Evolutionary conservation across 129 eudicot genomes (phyloP), one percentile per base, ranked within the genome.

Genomic region (Solidago caesia): DNA sequence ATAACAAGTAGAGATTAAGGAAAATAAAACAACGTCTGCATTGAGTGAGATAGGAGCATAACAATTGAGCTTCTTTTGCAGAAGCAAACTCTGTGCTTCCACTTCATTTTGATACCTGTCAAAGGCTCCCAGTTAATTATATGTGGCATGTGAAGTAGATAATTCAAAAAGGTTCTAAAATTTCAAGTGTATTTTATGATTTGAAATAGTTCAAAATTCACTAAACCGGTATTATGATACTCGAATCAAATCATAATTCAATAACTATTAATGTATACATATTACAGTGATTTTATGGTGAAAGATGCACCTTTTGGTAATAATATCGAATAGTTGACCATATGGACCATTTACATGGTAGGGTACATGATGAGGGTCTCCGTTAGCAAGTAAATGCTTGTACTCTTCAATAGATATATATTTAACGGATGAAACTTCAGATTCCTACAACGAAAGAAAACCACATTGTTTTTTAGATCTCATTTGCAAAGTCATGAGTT

Each of bases 341-440:
- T 94, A 94, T 85, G 83, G 85, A 29, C 85, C 94, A 76, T 88
- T 73, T 13, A 94, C 82, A 81, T 90, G 85, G 59, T 88, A 77
- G 43, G 97, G 96, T 49, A 87, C 99, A 61, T 84, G 79, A 47
- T 80, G 77, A 83, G 98, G 93, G 79, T 93, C 92, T 80, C 78
- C 85, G 67, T 82, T 80, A 60, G 78, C 88, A 76, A 94, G 96
- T 76, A 88, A 80, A 44, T 81, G 62, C 74, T 82, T 94, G 70
- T 91, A 94, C 63, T 91, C 97, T 72, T 91, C 92, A 67, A 84
- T 14, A 5, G 90, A 71, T 70, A 91, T 77, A 79, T 94, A 94
- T 82, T 91, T 94, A 64, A 88, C 97, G 76, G 97, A 96, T 57
- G 99, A 91, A 79, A 94, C 99, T 81, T 94, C 98, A 56, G 98